phyloP scores from a whole-genome alignment of 352 stramenopile species.

The Pythium sp. region DNA sequence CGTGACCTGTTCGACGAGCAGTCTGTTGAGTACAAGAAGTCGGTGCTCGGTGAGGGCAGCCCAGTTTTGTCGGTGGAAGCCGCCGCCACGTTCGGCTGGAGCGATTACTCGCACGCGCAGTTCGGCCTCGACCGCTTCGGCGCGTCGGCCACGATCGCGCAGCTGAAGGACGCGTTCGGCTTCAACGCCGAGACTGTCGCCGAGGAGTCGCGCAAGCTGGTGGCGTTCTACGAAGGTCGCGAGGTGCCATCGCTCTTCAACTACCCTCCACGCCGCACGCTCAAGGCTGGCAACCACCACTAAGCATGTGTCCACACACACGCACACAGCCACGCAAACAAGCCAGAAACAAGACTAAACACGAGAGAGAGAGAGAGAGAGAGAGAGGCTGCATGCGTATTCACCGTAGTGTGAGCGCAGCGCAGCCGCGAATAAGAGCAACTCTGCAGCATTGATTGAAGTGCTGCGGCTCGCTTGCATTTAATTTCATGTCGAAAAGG shows the following conservation, averaged over 20 bases:
- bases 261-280: slow-evolving; percentile 53
- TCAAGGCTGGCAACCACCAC: slow-evolving; percentile 56
- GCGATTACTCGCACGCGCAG: slow-evolving; percentile 94
- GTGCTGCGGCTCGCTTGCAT: background rate
- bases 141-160: slow-evolving; percentile 80
- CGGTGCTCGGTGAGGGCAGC: slow-evolving; percentile 93
- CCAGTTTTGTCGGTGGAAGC: slow-evolving; percentile 97
- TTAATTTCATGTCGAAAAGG: slow-evolving; percentile 1
- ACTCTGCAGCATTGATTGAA: background rate
- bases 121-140: slow-evolving; percentile 90
- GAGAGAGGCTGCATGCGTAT: background rate
- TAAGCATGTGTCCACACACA: slow-evolving; percentile 26
- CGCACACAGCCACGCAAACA: background rate
- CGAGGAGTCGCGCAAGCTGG: slow-evolving; percentile 89
- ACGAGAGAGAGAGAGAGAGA: background rate
- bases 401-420: background rate
- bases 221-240: slow-evolving; percentile 90
- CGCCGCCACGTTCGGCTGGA: slow-evolving; percentile 92
- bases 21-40: slow-evolving; percentile 93
- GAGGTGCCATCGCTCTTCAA: slow-evolving; percentile 71
- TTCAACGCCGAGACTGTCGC: slow-evolving; percentile 95
- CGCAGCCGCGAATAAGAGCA: background rate
- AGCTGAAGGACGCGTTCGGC: slow-evolving; percentile 94
- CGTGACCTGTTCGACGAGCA: slow-evolving; percentile 97
- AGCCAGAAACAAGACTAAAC: background rate